These are phyloP conservation scores for Fusarium equiseti DNA, from an alignment of 2,329 filamentous ascomycete species.

Conservation along the genomic window DNA sequence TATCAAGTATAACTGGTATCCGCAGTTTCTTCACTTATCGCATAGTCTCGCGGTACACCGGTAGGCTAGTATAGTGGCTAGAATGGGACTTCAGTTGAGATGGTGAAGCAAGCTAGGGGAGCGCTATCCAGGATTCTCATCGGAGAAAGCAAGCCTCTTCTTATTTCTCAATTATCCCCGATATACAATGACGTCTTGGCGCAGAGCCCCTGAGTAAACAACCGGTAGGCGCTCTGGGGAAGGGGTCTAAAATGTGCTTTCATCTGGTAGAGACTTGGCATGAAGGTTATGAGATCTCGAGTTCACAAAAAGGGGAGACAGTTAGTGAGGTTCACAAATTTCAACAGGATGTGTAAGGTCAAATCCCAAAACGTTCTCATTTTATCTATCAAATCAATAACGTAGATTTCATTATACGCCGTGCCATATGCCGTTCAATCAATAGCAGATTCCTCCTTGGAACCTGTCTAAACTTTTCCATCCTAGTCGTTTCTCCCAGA, in stretches of 20 bases:
- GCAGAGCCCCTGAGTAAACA: background rate
- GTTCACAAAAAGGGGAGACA: background rate
- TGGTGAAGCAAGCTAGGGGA: background rate
- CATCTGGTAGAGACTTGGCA: background rate
- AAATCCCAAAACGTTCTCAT: slow-evolving; percentile 18
- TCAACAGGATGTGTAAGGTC: background rate
- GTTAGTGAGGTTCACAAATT: background rate
- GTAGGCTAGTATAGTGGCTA: background rate
- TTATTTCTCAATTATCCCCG: background rate
- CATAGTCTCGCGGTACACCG: background rate
- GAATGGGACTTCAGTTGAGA: background rate
- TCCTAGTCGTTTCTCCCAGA: slow-evolving; percentile 7
- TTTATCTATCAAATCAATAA: slow-evolving; percentile 40
- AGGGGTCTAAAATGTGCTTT: background rate
- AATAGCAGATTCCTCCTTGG: slow-evolving; percentile 30
- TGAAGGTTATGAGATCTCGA: background rate
- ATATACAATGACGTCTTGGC: background rate
- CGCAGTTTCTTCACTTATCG: background rate
- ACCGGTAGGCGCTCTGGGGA: too few relatives aligned
- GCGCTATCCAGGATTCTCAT: background rate
- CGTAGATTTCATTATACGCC: slow-evolving; percentile 40
- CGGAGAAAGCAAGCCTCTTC: background rate
- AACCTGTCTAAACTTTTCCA: slow-evolving; percentile 32
- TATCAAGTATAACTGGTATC: background rate
- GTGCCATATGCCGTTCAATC: slow-evolving; percentile 43